Percentiles rank a stretch among this genome's conserved stretches.
Evolutionary conservation across 371 early-diverging fungal genomes (phyloP).

Genomic region (Paraphysoderma sedebokerense): DNA sequence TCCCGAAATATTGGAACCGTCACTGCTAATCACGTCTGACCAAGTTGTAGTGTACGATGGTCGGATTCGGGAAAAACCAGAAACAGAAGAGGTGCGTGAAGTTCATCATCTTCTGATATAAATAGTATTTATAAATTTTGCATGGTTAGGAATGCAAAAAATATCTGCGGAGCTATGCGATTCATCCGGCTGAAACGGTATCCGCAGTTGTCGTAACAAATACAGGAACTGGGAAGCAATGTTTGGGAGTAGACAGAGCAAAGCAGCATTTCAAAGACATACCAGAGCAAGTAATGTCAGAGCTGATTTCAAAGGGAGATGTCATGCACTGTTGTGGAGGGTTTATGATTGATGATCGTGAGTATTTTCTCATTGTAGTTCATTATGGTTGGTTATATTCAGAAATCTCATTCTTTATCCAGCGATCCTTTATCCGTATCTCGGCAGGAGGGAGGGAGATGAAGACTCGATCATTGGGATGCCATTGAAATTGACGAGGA

Average conservation of each 20-base stretch:
- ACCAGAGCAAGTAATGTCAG: conserved; percentile 12
- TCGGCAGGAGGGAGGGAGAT: conserved; percentile 15
- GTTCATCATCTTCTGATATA: neutral
- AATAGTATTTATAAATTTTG: neutral
- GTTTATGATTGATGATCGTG: conserved; percentile 24
- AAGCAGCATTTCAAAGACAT: conserved; percentile 16
- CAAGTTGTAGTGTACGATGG: conserved; percentile 20
- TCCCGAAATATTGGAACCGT: conserved; percentile 1
- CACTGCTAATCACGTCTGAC: conserved; percentile 9
- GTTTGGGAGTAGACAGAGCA: conserved; percentile 17
- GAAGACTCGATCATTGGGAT: conserved; percentile 24
- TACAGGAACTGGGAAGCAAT: conserved; percentile 11
- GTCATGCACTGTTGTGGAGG: conserved; percentile 23
- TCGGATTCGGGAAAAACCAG: conserved; percentile 23
- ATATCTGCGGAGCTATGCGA: conserved; percentile 13
- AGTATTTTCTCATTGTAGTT: neutral
- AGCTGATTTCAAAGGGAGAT: conserved; percentile 17
- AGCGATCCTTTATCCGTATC: conserved; percentile 13
- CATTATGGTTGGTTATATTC: neutral
- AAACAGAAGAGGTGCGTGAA: conserved; percentile 3
- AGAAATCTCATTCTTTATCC: neutral
- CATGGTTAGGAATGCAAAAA: conserved; percentile 9
- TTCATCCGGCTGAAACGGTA: conserved; percentile 14
- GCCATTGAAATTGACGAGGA: too few species aligned
- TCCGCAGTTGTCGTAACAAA: conserved; percentile 19